A percentile compares a stretch with the other conserved stretches of the same genome.
Evolutionary conservation across 164 flowering plant species (phyloP).

Genomic region (Vitis riparia): DNA sequence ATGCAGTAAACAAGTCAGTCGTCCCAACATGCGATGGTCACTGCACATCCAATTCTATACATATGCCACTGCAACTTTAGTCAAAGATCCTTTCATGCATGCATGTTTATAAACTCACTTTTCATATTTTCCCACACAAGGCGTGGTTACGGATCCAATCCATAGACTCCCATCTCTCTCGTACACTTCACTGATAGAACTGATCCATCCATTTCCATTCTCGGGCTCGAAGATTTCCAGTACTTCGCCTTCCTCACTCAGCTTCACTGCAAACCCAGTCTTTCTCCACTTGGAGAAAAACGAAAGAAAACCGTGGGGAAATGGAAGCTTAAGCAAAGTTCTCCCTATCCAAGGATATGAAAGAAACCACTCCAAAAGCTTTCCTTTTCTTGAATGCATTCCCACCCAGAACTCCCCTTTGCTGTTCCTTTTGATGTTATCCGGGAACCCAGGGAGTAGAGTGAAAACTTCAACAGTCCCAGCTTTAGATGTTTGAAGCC

Average conservation of each 20-base stretch:
- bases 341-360: conserved; percentile 37
- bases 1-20: too few relatives aligned
- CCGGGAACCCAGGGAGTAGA: conserved; percentile 50
- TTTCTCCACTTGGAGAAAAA: conserved; percentile 14
- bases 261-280: conserved; percentile 31
- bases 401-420: conserved; percentile 64
- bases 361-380: conserved; percentile 15
- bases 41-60: too few relatives aligned
- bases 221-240: conserved; percentile 23
- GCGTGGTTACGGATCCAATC: conserved; percentile 51
- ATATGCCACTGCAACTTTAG: too few relatives aligned
- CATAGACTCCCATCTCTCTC: conserved; percentile 50
- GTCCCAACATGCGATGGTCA: too few relatives aligned
- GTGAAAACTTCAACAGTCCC: conserved; percentile 35
- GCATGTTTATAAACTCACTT: too few relatives aligned
- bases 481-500: conserved; percentile 28
- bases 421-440: conserved; percentile 45
- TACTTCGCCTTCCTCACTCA: conserved; percentile 37
- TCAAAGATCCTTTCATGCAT: too few relatives aligned
- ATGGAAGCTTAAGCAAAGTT: conserved; percentile 21
- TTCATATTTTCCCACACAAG: conserved; percentile 35
- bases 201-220: conserved; percentile 5
- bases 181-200: conserved; percentile 43
- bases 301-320: conserved; percentile 1
- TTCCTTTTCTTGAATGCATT: conserved; percentile 28